Base-by-base conservation (phyloP, 345 rosid species). In the Euclidium syriacum region DNA sequence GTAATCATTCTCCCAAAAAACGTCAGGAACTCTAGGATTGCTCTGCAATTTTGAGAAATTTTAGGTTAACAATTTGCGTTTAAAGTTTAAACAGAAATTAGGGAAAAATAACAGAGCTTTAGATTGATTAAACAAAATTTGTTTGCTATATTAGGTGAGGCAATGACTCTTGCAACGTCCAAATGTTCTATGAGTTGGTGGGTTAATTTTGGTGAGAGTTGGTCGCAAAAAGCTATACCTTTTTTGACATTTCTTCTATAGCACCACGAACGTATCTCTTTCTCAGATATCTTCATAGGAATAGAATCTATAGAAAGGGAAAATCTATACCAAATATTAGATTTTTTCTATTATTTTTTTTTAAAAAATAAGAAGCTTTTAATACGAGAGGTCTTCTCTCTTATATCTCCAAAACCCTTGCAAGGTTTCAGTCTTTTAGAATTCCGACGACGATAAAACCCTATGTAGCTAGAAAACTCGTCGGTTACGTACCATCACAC, bases 101-200 rank as follows among this genome's bases (percentile, higher is more conserved):
- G 32, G 18, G 15, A 44, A 32, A 20, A 10, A 14, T 22, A 9
- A 26, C 32, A 40, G 11, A 57, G 26, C 33, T 14, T 60, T 1
- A 10, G 53, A 46, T 60, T 22, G 52, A 44, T 10, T 32, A 30
- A 9, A 46, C 55, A 3, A 6, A 0, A 0, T 32, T 9, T 7
- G 4, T n/a, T 32, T 27, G 51, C 65, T 58, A 48, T 48, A 38
- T 67, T 18, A n/a, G 51, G 65, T 58, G 65, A 14, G 58, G 38
- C 64, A 29, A 10, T 29, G 4, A 29, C 33, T n/a, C n/a, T 29
- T 29, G 32, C 32, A 29, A 29, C 32, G 32, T 29, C 7, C 32
- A 29, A 29, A 29, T 2, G 4, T 29, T 35, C 36, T 17, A 3
- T 5, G 8, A 38, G 38, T 54, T 7, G 55, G 38, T 27, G 12